Base-by-base conservation (phyloP, 2,329 filamentous ascomycete species). In the Cryphonectria parasitica region DNA sequence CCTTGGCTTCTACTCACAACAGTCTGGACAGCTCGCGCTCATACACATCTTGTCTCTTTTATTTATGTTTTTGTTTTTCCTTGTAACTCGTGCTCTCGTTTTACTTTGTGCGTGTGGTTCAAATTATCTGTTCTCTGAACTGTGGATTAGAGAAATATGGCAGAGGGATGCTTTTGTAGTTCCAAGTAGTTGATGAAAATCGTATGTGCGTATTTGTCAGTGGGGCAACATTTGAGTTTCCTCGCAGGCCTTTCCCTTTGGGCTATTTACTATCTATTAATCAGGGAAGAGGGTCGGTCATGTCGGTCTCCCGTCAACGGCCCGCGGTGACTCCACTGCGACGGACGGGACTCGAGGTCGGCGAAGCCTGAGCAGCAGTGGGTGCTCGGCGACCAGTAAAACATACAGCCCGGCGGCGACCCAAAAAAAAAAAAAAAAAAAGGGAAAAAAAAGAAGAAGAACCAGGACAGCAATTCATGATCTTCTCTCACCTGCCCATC, bases 11-110 rank as follows among this genome's bases (percentile, higher is more conserved):
- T 39, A 75, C 82, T 76, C 75, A 84, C 83, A 80, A 78, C 83
- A 84, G 25, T 77, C 82, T 34, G 80, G 72, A 72, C 83, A 84
- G 34, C 77, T 81, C 7, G 82, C 78, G 54, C 78, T 74, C 75
- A 80, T 80, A 66, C 83, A 84, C 83, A 84, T 84, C 28, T 52
- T 79, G 71, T 15, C 58, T 60, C 41, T n/a, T n/a, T 39, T 39
- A 2, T 11, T 8, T 52, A 34, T 34, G 3, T 34, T 34, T 6
- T 34, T 34, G 3, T 64, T 49, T 25, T 49, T 41, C 28, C 4
- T 11, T 43, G 6, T 25, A 2, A 11, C 13, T 39, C 10, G 45
- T 22, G 15, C 19, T 10, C 17, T 54, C 28, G 31, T 31, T 58
- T 31, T 7, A n/a, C n/a, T 1, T 45, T 49, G 19, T n/a, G 45